Evolutionary conservation across 768 basidiomycete genomes (phyloP).

Genomic region (Coprinellus micaceus): DNA sequence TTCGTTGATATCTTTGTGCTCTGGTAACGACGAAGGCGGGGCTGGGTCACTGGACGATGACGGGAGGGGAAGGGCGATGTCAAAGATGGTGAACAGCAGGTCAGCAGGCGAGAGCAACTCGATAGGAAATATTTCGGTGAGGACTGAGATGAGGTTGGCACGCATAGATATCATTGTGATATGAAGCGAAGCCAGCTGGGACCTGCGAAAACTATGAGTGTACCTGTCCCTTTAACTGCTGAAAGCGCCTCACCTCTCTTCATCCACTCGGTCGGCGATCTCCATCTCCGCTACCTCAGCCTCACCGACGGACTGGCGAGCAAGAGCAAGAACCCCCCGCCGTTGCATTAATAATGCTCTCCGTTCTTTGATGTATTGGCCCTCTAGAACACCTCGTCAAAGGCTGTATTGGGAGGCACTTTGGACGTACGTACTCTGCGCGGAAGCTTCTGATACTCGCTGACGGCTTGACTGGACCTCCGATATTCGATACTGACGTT

Average conservation of each 20-base stretch:
- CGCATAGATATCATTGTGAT: conserved; percentile 50
- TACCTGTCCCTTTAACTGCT: too few species aligned
- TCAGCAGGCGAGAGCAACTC: conserved; percentile 79
- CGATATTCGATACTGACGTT: conserved; percentile 55
- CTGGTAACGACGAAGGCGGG: conserved; percentile 67
- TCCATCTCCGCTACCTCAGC: conserved; percentile 5
- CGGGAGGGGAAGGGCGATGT: conserved; percentile 89
- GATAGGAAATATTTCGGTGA: conserved; percentile 85
- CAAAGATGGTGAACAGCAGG: conserved; percentile 84
- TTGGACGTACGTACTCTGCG: conserved; percentile 51
- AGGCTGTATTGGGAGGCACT: too few species aligned
- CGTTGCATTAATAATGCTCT: conserved; percentile 43
- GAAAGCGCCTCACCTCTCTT: conserved; percentile 24
- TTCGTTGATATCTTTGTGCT: conserved; percentile 75
- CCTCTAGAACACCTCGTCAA: conserved; percentile 22
- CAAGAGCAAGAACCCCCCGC: conserved; percentile 43
- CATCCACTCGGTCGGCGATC: conserved; percentile 1
- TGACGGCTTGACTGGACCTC: conserved; percentile 43
- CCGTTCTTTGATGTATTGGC: conserved; percentile 32
- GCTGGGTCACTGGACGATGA: conserved; percentile 69
- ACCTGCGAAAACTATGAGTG: conserved; percentile 35
- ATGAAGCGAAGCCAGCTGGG: conserved; percentile 42
- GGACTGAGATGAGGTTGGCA: conserved; percentile 61
- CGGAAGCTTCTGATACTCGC: conserved; percentile 38
- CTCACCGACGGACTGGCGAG: conserved; percentile 28